phyloP scores from a whole-genome alignment of 2,329 filamentous ascomycete species.

The Ambrosiella xylebori region DNA sequence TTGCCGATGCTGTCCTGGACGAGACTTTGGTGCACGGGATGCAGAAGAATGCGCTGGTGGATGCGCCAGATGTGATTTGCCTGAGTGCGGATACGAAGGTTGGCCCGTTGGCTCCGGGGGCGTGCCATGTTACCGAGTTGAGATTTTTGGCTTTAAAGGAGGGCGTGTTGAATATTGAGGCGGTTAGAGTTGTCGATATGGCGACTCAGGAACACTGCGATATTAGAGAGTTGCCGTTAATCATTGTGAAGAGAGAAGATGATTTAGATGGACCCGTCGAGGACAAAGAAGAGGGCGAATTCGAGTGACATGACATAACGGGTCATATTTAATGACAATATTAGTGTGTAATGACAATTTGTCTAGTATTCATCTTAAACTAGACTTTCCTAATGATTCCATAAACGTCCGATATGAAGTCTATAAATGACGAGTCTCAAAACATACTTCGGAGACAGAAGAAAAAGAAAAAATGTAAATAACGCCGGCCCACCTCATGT shows the following conservation, averaged over 20 bases:
- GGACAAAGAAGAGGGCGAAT: background rate
- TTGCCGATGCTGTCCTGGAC: conserved; percentile 53
- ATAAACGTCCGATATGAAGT: background rate
- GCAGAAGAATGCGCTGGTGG: conserved; percentile 47
- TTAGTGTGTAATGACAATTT: background rate
- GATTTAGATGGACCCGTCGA: background rate
- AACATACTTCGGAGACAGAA: background rate
- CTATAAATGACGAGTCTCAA: background rate
- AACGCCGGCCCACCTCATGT: conserved; percentile 10
- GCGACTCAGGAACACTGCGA: conserved; percentile 61
- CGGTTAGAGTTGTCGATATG: conserved; percentile 55
- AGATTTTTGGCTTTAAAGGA: conserved; percentile 51
- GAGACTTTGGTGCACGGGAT: conserved; percentile 55
- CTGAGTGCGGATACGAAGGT: conserved; percentile 58
- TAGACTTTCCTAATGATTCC: background rate
- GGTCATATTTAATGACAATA: conserved; percentile 1
- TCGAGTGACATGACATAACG: background rate
- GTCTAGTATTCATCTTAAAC: background rate
- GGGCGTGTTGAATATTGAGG: conserved; percentile 54
- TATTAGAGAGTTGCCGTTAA: conserved; percentile 54
- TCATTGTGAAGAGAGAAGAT: conserved; percentile 32
- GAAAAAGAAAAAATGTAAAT: background rate
- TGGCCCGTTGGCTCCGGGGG: conserved; percentile 52
- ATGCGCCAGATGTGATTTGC: conserved; percentile 53
- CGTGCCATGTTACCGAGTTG: conserved; percentile 57